Percentiles rank a stretch among this genome's conserved stretches.
phyloP scores from a whole-genome alignment of 176 grass and related monocot species.

The Oryza longistaminata region DNA sequence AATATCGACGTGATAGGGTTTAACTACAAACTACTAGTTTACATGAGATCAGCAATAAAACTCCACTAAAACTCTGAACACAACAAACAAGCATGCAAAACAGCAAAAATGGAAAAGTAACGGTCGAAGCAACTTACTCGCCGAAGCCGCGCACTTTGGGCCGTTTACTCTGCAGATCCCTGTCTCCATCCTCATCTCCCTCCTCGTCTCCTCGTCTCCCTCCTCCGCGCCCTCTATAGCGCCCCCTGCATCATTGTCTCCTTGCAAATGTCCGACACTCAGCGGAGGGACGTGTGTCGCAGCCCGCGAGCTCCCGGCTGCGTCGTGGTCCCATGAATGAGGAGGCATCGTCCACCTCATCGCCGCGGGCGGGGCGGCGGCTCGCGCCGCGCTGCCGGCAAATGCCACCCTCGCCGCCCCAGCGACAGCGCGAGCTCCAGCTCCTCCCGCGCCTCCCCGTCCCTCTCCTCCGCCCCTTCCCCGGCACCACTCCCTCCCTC shows the following conservation, averaged over 20 bases:
- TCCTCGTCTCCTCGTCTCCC: conserved; percentile 30
- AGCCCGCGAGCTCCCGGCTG: conserved; percentile 37
- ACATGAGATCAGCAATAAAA: conserved; percentile 19
- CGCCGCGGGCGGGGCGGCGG: background rate
- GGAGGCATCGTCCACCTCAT: conserved; percentile 27
- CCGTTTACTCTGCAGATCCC: conserved; percentile 78
- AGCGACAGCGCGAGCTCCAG: conserved; percentile 58
- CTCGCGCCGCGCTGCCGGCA: background rate
- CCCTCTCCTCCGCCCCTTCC: conserved; percentile 37
- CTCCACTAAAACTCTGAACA: background rate
- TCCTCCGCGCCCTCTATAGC: conserved; percentile 3
- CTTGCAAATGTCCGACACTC: conserved; percentile 17
- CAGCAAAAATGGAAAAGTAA: background rate
- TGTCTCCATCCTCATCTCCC: conserved; percentile 29
- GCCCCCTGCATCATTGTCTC: background rate
- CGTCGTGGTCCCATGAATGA: conserved; percentile 34
- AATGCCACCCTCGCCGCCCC: conserved; percentile 45
- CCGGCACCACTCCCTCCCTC: conserved; percentile 20
- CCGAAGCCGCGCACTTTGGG: conserved; percentile 64
- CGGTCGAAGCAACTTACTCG: conserved; percentile 60
- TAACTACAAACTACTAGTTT: background rate
- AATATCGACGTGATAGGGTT: background rate
- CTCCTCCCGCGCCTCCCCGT: conserved; percentile 37
- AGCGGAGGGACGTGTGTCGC: background rate
- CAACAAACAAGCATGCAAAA: conserved; percentile 10